A percentile compares a stretch with the other conserved stretches of the same genome.
These are phyloP conservation scores for Pisolithus sp. DNA, from an alignment of 768 basidiomycete species.

Conservation along the genomic window DNA sequence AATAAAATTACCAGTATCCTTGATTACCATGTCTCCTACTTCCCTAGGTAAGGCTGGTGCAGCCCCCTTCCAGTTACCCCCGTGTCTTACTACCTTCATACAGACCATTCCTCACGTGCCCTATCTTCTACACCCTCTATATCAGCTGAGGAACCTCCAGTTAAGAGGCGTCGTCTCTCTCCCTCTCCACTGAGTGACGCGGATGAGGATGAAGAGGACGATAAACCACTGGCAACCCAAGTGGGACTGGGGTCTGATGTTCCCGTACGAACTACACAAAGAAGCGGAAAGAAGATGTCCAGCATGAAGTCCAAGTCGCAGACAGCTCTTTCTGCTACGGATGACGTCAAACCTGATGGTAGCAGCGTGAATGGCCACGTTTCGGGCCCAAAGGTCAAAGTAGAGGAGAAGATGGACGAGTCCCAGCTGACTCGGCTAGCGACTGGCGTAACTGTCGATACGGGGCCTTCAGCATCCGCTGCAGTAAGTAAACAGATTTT, in stretches of 20 bases:
- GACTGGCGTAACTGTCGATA: slow-evolving; percentile 75
- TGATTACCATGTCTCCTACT: slow-evolving; percentile 43
- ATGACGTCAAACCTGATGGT: slow-evolving; percentile 34
- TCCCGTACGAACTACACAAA: slow-evolving; percentile 29
- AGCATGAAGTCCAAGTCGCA: slow-evolving; percentile 58
- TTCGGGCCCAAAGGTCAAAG: slow-evolving; percentile 50
- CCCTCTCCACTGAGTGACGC: slow-evolving; percentile 46
- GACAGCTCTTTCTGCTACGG: slow-evolving; percentile 37
- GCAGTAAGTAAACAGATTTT: slow-evolving; percentile 34
- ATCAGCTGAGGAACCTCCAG: slow-evolving; percentile 38
- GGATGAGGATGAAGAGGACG: slow-evolving; percentile 46
- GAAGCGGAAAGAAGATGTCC: slow-evolving; percentile 49
- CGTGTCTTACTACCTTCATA: slow-evolving; percentile 9
- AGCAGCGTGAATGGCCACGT: slow-evolving; percentile 41
- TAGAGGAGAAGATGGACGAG: slow-evolving; percentile 78
- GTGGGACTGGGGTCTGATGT: slow-evolving; percentile 30
- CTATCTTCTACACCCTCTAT: slow-evolving; percentile 35
- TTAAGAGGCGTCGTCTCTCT: slow-evolving; percentile 52
- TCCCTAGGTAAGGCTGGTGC: slow-evolving; percentile 43
- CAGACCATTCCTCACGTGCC: slow-evolving; percentile 18
- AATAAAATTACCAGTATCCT: slow-evolving; percentile 51
- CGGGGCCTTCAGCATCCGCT: slow-evolving; percentile 39
- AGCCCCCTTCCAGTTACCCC: not conserved
- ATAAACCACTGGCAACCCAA: slow-evolving; percentile 48
- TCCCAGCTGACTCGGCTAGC: slow-evolving; percentile 69